A percentile compares a stretch with the other conserved stretches of the same genome.
phyloP scores from a whole-genome alignment of 1,284 basidiomycete genomes.

The Phellopilus nigrolimitatus region DNA sequence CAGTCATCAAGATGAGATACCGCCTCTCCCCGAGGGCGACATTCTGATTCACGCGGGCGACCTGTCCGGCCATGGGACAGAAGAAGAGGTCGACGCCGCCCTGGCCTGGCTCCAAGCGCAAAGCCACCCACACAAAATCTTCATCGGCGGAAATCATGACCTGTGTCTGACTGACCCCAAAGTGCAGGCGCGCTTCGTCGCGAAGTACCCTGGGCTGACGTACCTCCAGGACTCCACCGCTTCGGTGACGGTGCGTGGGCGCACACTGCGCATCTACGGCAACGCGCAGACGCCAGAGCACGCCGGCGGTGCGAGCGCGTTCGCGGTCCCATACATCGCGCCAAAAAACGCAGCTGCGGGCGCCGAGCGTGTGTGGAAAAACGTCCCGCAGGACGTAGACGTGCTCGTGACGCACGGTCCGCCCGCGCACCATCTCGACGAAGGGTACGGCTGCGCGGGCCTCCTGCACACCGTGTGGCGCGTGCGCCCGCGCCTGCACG shows the following conservation, averaged over 20 bases:
- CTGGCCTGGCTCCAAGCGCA: constrained; percentile 27
- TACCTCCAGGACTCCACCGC: constrained; percentile 26
- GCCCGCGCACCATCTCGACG: constrained; percentile 24
- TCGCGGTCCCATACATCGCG: constrained; percentile 32
- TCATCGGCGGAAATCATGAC: constrained; percentile 42
- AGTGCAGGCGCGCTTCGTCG: too few species aligned
- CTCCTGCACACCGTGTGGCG: constrained; percentile 32
- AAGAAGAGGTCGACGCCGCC: constrained; percentile 15
- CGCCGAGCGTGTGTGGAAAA: constrained; percentile 24
- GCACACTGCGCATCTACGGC: constrained; percentile 21
- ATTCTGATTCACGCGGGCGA: constrained; percentile 23
- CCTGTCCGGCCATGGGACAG: constrained; percentile 18
- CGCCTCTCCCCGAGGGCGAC: constrained; percentile 11
- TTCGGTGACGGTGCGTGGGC: neutral
- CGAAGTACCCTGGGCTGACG: constrained; percentile 23
- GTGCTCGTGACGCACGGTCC: constrained; percentile 23
- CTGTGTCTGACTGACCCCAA: constrained; percentile 22
- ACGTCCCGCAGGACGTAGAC: constrained; percentile 31
- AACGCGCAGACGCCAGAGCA: constrained; percentile 33
- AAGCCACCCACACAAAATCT: constrained; percentile 35
- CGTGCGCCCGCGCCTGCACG: constrained; percentile 33
- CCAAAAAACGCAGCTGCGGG: neutral
- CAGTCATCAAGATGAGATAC: neutral
- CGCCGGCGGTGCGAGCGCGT: constrained; percentile 29
- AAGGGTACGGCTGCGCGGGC: constrained; percentile 29